Conservation (phyloP, 2,329 filamentous ascomycete genomes). For the Acrodontium crateriforme region DNA sequence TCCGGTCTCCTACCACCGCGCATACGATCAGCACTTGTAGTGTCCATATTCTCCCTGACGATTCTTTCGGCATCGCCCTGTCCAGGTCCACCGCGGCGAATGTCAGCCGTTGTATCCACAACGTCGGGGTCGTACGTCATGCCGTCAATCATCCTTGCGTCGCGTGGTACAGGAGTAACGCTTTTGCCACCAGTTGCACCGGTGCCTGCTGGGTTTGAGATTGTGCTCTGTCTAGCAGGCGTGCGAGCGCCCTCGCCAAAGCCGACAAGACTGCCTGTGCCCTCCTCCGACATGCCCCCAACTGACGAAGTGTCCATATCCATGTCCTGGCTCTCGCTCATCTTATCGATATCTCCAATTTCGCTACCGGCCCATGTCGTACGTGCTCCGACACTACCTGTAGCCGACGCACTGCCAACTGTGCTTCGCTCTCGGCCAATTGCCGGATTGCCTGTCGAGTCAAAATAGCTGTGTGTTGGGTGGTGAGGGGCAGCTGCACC, state of each 20-base stretch:
- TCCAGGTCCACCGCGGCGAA: conserved; percentile 3
- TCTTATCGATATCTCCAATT: conserved; percentile 48
- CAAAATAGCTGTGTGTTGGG: conserved; percentile 56
- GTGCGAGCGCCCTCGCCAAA: conserved; percentile 75
- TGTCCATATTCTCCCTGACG: conserved; percentile 45
- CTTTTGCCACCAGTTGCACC: conserved; percentile 16
- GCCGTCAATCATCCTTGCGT: conserved; percentile 32
- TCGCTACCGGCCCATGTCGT: conserved; percentile 57
- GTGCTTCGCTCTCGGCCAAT: conserved; percentile 68
- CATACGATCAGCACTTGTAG: conserved; percentile 20
- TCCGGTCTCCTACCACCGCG: conserved; percentile 28
- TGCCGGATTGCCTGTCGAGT: conserved; percentile 52
- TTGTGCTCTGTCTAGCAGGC: conserved; percentile 49
- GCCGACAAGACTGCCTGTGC: conserved; percentile 68
- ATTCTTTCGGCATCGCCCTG: conserved; percentile 51
- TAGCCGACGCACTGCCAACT: conserved; percentile 80
- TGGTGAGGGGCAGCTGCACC: conserved; percentile 25
- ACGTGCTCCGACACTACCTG: conserved; percentile 57
- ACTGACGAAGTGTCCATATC: conserved; percentile 43
- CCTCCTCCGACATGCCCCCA: conserved; percentile 76
- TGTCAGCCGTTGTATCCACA: conserved; percentile 24
- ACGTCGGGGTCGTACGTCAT: conserved; percentile 31
- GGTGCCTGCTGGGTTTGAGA: conserved; percentile 51
- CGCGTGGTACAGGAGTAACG: conserved; percentile 22
- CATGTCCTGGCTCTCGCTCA: conserved; percentile 42